Evolutionary conservation across 2,329 filamentous ascomycete species (phyloP).

Genomic region (Ophiostoma piceae): DNA sequence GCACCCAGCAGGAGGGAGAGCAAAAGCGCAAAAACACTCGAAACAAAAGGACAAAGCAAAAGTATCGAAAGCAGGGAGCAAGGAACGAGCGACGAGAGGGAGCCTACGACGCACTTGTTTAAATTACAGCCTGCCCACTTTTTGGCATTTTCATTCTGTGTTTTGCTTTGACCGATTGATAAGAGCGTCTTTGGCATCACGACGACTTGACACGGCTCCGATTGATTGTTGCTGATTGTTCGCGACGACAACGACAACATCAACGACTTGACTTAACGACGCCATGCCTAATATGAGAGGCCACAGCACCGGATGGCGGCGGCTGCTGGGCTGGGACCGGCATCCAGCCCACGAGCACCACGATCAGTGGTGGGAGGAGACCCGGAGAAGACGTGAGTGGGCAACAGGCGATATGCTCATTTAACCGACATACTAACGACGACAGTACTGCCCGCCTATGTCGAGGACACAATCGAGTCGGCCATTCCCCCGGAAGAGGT

Average conservation of each 20-base stretch:
- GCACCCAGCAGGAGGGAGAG: neutral
- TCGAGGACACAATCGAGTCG: conserved; percentile 54
- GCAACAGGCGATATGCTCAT: neutral
- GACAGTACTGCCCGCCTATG: conserved; percentile 62
- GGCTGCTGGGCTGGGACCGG: conserved; percentile 33
- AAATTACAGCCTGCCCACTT: conserved; percentile 6
- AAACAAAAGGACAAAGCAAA: neutral
- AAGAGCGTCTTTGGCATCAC: neutral
- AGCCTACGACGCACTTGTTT: conserved; percentile 9
- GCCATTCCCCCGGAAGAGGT: conserved; percentile 73
- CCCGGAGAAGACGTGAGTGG: conserved; percentile 31
- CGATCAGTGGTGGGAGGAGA: conserved; percentile 33
- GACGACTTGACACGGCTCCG: neutral
- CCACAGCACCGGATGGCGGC: conserved; percentile 27
- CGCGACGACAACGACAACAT: neutral
- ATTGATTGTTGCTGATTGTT: neutral
- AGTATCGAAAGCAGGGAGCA: neutral
- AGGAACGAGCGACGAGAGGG: conserved; percentile 15
- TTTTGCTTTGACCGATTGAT: neutral
- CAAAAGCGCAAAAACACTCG: neutral
- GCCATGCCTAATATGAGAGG: neutral
- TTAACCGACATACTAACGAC: neutral
- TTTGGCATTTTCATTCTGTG: neutral
- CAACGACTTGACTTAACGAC: neutral
- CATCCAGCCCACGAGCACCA: conserved; percentile 29